A percentile compares a stretch with the other conserved stretches of the same genome.
These are phyloP conservation scores for Suhomyces emberorum DNA, from an alignment of 805 yeast species.

Conservation along the genomic window DNA sequence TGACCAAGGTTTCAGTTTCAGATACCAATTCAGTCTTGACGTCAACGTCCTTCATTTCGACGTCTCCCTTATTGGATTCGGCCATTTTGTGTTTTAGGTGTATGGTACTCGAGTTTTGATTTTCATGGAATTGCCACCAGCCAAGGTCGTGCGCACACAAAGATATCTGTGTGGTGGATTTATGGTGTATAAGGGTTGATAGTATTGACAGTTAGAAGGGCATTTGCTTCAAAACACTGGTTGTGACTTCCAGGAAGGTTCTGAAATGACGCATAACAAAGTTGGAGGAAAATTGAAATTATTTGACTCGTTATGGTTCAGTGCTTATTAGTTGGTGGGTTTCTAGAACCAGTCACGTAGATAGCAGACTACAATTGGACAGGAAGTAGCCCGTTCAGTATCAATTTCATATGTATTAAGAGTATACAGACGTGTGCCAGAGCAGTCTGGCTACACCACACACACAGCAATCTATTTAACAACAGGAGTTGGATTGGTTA, in stretches of 20 bases:
- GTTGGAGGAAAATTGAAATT: too few relatives aligned
- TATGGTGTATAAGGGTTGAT: too few relatives aligned
- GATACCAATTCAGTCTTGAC: slow-evolving; percentile 4
- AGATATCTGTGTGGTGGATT: too few relatives aligned
- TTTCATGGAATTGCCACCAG: slow-evolving; percentile 6
- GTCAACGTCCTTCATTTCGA: slow-evolving; percentile 20
- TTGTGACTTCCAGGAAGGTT: too few relatives aligned
- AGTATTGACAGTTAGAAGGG: too few relatives aligned
- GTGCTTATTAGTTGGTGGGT: too few relatives aligned
- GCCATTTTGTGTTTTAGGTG: slow-evolving; percentile 1
- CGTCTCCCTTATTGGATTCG: slow-evolving; percentile 9
- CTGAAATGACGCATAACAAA: too few relatives aligned
- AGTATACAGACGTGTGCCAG: neutral
- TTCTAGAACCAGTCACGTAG: too few relatives aligned
- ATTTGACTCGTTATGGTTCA: too few relatives aligned
- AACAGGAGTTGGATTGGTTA: slow-evolving; percentile 38
- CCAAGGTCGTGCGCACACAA: neutral
- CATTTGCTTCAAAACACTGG: too few relatives aligned
- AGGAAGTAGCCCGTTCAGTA: too few relatives aligned
- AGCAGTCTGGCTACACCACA: neutral
- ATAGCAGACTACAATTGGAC: too few relatives aligned
- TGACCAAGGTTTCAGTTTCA: slow-evolving; percentile 18
- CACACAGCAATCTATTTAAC: slow-evolving; percentile 18
- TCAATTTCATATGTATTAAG: neutral
- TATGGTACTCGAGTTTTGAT: neutral